phyloP scores from a whole-genome alignment of 768 basidiomycete species.

The Bullera alba region DNA sequence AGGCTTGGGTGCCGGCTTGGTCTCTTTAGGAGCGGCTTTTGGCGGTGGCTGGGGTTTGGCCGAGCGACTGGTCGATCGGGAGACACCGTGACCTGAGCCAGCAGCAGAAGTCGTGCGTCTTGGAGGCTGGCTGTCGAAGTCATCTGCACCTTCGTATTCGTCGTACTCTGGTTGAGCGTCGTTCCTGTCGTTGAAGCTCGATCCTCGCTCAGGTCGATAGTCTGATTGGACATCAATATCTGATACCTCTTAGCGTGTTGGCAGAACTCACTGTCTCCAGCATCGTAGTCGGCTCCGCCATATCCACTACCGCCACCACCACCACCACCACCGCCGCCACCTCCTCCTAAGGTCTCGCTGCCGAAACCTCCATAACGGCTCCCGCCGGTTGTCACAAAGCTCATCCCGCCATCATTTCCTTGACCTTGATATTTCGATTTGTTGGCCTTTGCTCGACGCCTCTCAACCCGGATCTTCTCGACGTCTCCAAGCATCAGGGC shows the following conservation, averaged over 20 bases:
- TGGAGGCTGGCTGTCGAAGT: constrained; percentile 61
- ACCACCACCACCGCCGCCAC: constrained; percentile 38
- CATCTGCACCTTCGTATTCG: constrained; percentile 89
- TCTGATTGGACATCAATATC: constrained; percentile 5
- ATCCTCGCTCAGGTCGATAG: constrained; percentile 29
- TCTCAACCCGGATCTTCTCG: constrained; percentile 78
- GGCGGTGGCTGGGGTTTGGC: constrained; percentile 21
- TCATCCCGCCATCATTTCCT: constrained; percentile 67
- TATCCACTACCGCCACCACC: constrained; percentile 38
- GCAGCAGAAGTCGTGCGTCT: constrained; percentile 18
- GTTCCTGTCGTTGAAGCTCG: constrained; percentile 4
- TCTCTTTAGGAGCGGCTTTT: constrained; percentile 26
- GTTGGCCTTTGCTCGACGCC: constrained; percentile 86
- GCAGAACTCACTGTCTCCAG: constrained; percentile 30
- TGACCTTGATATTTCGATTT: constrained; percentile 81
- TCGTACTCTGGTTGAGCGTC: constrained; percentile 55
- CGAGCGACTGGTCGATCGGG: constrained; percentile 3
- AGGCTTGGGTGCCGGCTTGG: constrained; percentile 49
- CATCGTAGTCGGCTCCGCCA: constrained; percentile 35
- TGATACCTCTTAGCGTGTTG: background rate
- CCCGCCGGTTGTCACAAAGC: constrained; percentile 56
- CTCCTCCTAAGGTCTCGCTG: constrained; percentile 50
- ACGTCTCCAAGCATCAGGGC: constrained; percentile 87
- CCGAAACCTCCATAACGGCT: constrained; percentile 65
- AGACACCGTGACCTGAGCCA: no score